These are phyloP conservation scores for Penicillium sp. DNA, from an alignment of 2,329 filamentous ascomycete genomes.

Conservation along the genomic window DNA sequence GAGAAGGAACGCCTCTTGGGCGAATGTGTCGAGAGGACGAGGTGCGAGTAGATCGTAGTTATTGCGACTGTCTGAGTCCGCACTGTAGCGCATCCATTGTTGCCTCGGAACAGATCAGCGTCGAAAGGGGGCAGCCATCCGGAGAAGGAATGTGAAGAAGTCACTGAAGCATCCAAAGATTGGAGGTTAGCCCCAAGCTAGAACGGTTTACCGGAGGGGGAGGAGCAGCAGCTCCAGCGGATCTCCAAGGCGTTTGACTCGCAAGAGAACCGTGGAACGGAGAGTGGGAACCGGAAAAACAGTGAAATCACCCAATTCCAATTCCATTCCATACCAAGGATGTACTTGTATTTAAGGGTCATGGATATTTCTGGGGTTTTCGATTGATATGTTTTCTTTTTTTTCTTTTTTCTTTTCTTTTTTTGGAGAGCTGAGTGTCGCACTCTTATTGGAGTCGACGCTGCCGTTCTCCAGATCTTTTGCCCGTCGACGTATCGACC, in stretches of 20 bases:
- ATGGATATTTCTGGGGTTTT: background rate
- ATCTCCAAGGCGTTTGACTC: background rate
- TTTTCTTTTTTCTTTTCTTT: no score
- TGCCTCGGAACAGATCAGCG: conserved; percentile 16
- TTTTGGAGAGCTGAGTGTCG: conserved; percentile 5
- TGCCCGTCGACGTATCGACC: conserved; percentile 1
- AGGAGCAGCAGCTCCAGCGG: background rate
- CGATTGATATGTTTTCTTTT: no score
- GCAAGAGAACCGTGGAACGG: background rate
- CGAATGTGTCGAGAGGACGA: conserved; percentile 13
- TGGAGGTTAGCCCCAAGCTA: background rate
- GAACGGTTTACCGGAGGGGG: background rate
- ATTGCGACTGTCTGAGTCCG: conserved; percentile 28
- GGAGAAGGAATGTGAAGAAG: background rate
- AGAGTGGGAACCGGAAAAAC: background rate
- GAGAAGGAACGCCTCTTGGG: conserved; percentile 11
- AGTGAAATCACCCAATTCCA: background rate
- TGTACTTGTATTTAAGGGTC: background rate
- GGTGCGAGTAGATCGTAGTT: conserved; percentile 22
- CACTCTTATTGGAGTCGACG: conserved; percentile 12
- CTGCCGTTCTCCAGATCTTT: conserved; percentile 15
- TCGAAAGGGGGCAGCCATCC: background rate
- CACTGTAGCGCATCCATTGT: conserved; percentile 35
- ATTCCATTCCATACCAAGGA: background rate
- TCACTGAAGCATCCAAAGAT: background rate